Base-by-base conservation (phyloP, 768 basidiomycete species). In the Naganishia friedmannii region DNA sequence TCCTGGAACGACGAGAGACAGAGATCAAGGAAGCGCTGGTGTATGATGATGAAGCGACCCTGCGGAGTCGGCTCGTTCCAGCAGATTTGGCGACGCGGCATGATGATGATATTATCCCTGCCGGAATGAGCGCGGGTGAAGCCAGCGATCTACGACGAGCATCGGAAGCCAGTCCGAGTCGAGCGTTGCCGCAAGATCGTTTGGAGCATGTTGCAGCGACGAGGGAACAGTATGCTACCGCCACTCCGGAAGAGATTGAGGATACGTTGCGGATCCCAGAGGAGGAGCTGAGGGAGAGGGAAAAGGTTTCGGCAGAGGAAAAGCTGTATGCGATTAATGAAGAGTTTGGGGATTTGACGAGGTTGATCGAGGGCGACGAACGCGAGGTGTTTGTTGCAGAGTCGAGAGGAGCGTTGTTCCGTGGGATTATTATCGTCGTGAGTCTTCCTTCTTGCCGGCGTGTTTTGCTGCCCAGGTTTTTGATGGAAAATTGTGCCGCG, bases 271-370 rank as follows among this genome's bases (percentile, higher is more conserved):
- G 17, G 0, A 29, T 45, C 26, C 60, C n/a, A 0, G 63, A 48
- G 12, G 46, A 48, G 13, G 55, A 67, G n/a, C 37, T 39, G 31
- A 37, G 63, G 7, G 56, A 70, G 34, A 32, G 39, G 42, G 63
- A 68, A 29, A 57, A 78, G 34, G 77, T 85, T n/a, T 78, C 85
- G 17, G 83, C 86, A 3, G 78, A 82, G 17, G 83, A 87, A 69
- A 82, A 88, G 56, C 74, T 88, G 15, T 74, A 78, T 23, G 82
- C 88, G 3, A 83, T 89, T 21, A 77, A 82, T 2, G 81, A 86
- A 53, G 88, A 88, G 74, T 88, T 88, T 73, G 88, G 88, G 0
- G 74, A 83, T 2, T 79, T 88, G 28, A 82, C 84, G 12, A 57
- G 46, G 2, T 37, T 77, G 37, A 69, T 74, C 10, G 82, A 82